Evolutionary conservation across 1,284 basidiomycete genomes (phyloP), one percentile per base, ranked within the genome.

Genomic region (Melampsora occidentalis): DNA sequence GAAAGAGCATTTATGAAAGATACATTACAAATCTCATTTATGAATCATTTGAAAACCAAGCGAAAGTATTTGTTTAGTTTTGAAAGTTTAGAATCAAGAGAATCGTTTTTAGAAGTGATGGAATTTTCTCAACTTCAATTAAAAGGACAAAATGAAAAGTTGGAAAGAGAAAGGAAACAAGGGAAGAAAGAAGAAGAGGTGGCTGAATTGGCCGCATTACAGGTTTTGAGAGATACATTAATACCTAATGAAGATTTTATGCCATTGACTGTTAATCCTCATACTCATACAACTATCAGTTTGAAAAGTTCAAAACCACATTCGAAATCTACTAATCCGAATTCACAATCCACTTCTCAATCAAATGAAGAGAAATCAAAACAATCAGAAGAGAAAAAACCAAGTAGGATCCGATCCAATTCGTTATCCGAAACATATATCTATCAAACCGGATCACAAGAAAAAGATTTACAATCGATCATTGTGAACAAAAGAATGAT

Each of bases 11-110:
- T 95, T 84, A 96, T 97, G 94, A 89, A 90, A 68, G 90, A 95
- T 81, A 95, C 93, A 0, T 94, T 97, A 86, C 92, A 95, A 81
- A 84, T 97, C 28, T 89, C 92, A 2, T 97, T 97, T 84, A 80
- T 87, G 61, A 90, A 90, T 79, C 89, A 90, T 79, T 82, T 85
- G 20, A 89, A 89, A 33, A 79, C 85, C 75, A 91, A 90, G 83
- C 87, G 93, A 79, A 89, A 90, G 81, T 97, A 97, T 84, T 93
- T 96, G 89, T 96, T 96, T 85, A 93, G 91, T 79, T 89, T 96
- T 59, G 88, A 68, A 39, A 35, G 90, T 69, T 91, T 93, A 80
- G 86, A 89, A 0, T 85, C 90, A 22, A 86, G 90, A 33, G 88
- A 89, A 22, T 87, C 90, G 14, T 75, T 75, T 42, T 35, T 62